phyloP scores from a whole-genome alignment of 2,329 filamentous ascomycete genomes.

The Knufia fluminis region DNA sequence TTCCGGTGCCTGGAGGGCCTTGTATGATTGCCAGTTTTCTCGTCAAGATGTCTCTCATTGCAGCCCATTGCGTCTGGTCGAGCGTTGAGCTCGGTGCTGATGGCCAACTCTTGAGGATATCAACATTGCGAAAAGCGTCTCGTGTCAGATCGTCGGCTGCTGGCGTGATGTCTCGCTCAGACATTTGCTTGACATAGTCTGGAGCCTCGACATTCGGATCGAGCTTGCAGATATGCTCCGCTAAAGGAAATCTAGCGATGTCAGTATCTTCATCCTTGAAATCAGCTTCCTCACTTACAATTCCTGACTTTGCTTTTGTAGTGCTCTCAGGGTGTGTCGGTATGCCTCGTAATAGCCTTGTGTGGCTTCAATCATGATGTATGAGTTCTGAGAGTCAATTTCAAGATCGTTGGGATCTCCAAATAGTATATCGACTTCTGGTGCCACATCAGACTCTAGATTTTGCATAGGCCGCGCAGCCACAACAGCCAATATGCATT shows the following conservation, averaged over 20 bases:
- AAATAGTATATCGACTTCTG: conserved; percentile 69
- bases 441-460: conserved; percentile 52
- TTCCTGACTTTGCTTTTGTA: conserved; percentile 57
- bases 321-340: conserved; percentile 60
- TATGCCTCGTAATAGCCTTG: conserved; percentile 68
- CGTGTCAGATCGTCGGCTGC: conserved; percentile 31
- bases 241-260: conserved; percentile 34
- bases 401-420: conserved; percentile 49
- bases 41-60: conserved; percentile 60
- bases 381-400: conserved; percentile 60
- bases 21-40: conserved; percentile 68
- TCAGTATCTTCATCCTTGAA: conserved; percentile 10
- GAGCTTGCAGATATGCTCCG: conserved; percentile 35
- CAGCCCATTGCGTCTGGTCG: conserved; percentile 61
- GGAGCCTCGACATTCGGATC: conserved; percentile 39
- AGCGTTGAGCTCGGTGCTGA: conserved; percentile 38
- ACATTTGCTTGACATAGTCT: conserved; percentile 42
- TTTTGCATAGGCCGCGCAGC: conserved; percentile 58
- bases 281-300: conserved; percentile 25
- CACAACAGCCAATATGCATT: conserved; percentile 56
- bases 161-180: conserved; percentile 39
- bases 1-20: conserved; percentile 70
- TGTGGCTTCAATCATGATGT: conserved; percentile 70
- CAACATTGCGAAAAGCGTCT: conserved; percentile 36
- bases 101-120: conserved; percentile 51